A percentile compares a stretch with the other conserved stretches of the same genome.
Evolutionary conservation across 495 filamentous ascomycete genomes (phyloP).

Genomic region (Podospora australis): DNA sequence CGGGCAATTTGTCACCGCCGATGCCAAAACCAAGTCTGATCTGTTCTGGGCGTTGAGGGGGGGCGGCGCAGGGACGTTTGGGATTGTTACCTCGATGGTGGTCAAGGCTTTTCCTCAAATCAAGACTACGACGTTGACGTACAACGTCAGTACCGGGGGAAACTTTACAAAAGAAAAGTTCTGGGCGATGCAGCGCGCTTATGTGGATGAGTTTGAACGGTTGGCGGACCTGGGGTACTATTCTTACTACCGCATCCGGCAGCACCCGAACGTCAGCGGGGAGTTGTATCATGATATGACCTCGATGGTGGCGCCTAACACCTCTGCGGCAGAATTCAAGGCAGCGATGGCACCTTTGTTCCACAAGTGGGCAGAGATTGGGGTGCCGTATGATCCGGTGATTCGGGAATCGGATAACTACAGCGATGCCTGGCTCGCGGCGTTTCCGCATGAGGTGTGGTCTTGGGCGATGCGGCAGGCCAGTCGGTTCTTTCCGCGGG

Average conservation of each 20-base stretch:
- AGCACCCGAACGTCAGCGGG: constrained; percentile 1
- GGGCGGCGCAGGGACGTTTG: constrained; percentile 39
- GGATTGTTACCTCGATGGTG: neutral
- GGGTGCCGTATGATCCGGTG: constrained; percentile 38
- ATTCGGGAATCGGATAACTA: constrained; percentile 43
- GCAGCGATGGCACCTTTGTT: constrained; percentile 5
- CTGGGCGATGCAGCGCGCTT: constrained; percentile 7
- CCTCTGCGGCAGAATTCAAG: constrained; percentile 37
- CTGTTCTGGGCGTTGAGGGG: constrained; percentile 51
- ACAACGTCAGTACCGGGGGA: constrained; percentile 2
- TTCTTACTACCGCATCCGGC: constrained; percentile 6
- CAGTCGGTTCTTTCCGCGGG: constrained; percentile 42
- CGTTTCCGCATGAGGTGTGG: constrained; percentile 42
- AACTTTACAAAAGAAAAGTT: constrained; percentile 8
- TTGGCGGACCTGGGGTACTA: constrained; percentile 12
- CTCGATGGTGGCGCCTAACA: constrained; percentile 42
- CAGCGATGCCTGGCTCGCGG: constrained; percentile 40
- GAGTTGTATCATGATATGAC: constrained; percentile 7
- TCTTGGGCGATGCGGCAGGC: constrained; percentile 31
- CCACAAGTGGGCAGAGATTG: constrained; percentile 16
- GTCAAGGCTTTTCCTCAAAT: neutral
- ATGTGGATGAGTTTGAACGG: constrained; percentile 15
- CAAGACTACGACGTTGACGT: neutral
- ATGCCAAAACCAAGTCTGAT: constrained; percentile 36
- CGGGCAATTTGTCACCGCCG: constrained; percentile 36